Base-by-base conservation (phyloP, 805 yeast genomes). In the Nadsonia fulvescens region DNA sequence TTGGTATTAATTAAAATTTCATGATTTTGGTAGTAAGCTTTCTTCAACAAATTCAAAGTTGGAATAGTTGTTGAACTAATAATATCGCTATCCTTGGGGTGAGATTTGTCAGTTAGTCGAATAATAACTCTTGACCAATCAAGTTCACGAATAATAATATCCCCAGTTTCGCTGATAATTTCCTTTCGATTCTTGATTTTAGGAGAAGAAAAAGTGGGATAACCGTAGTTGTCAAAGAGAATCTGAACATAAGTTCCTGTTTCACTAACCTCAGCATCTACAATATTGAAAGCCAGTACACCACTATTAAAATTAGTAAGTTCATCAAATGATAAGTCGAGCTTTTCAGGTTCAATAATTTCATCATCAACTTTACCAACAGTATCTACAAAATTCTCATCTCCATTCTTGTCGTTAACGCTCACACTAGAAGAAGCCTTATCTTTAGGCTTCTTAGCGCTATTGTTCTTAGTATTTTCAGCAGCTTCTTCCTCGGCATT, bases 171-270 rank as follows among this genome's bases (percentile, higher is more conserved):
- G 21, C 62, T 61, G 13, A 51, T 36, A 24, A 46, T 48, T 12
- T 50, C 32, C 16, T 44, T 37, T 27, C 47, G 45, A 5, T 43
- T 38, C 5, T 39, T 37, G 31, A 76, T 53, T 33, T 56, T 56
- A 9, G 68, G 66, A 24, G 79, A 56, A 4, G 56, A 59, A 42
- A 56, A 74, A 26, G 71, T 65, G 7, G 77, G 58, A 47, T 67
- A 70, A 4, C 82, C 77, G 34, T 56, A 63, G 38, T 67, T 70
- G 50, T 89, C 95, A 39, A 78, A 72, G 46, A 65, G 76, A 0
- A 70, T 63, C 47, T 82, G 91, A 12, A 89, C 52, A 35, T 63
- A 75, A 10, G 69, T 61, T 32, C 66, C 69, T n/a, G 54, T 58
- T 29, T 63, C 60, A 22, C 63, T 49, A 23, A 69, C 46, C 19